These are phyloP conservation scores for Nepenthes mirabilis DNA, from an alignment of 148 eudicot species.

Conservation along the genomic window DNA sequence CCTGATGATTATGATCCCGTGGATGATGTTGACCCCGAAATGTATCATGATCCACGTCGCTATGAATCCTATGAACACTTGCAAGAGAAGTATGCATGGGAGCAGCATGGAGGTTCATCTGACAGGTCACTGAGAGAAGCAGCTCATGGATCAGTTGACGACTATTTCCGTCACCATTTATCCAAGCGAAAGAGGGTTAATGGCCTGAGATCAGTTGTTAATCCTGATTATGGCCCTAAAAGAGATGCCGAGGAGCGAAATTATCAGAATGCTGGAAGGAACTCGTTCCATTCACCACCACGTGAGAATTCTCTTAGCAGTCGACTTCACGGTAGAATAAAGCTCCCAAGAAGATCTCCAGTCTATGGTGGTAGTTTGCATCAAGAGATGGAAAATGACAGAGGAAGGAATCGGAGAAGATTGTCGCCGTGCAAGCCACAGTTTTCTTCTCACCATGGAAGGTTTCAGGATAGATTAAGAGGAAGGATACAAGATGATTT, in stretches of 20 bases:
- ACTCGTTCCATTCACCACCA: constrained; percentile 22
- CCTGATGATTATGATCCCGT: constrained; percentile 30
- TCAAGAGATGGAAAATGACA: constrained; percentile 25
- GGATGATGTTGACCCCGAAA: constrained; percentile 35
- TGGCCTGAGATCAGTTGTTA: constrained; percentile 66
- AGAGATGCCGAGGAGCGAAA: constrained; percentile 29
- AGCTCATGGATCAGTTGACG: constrained; percentile 23
- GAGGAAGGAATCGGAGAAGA: constrained; percentile 36
- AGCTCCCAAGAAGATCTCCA: constrained; percentile 52
- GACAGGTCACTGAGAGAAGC: constrained; percentile 33
- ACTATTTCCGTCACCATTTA: constrained; percentile 58
- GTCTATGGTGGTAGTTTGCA: constrained; percentile 17
- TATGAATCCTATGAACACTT: constrained; percentile 38
- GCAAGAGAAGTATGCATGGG: constrained; percentile 42
- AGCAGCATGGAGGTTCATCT: constrained; percentile 37
- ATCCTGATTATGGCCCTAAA: constrained; percentile 36
- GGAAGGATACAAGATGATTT: constrained; percentile 40
- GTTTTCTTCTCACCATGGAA: constrained; percentile 34
- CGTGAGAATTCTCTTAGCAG: constrained; percentile 40
- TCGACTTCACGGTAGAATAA: constrained; percentile 82
- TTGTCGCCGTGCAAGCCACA: constrained; percentile 42
- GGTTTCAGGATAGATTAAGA: constrained; percentile 55
- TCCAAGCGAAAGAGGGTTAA: constrained; percentile 55
- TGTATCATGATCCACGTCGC: constrained; percentile 33
- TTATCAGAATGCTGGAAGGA: constrained; percentile 36